Percentiles rank a stretch among this genome's conserved stretches.
Evolutionary conservation across 306 rosid species (phyloP).

Genomic region (Cercis canadensis): DNA sequence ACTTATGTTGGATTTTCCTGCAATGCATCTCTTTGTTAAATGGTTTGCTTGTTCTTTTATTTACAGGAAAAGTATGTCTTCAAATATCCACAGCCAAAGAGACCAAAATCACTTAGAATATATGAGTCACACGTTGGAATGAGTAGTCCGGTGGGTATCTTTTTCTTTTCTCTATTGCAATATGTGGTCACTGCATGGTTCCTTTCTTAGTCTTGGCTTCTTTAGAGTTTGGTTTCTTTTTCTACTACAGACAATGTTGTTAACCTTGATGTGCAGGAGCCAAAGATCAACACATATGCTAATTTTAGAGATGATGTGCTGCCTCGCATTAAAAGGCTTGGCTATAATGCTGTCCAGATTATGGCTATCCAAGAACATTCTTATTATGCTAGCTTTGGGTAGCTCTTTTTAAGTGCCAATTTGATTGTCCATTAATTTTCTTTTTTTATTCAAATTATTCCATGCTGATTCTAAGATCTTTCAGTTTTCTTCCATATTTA

Average conservation of each 20-base stretch:
- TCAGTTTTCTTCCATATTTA: neutral
- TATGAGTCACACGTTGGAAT: constrained; percentile 96
- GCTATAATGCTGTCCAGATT: constrained; percentile 98
- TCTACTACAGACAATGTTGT: constrained; percentile 18
- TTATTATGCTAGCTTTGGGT: constrained; percentile 99
- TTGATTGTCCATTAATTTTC: neutral
- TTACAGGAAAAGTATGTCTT: constrained; percentile 83
- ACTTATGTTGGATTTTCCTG: constrained; percentile 19
- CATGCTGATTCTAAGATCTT: neutral
- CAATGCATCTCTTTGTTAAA: constrained; percentile 21
- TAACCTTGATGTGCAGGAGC: constrained; percentile 66
- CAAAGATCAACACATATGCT: constrained; percentile 77
- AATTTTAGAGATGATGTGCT: constrained; percentile 85
- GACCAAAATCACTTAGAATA: constrained; percentile 90
- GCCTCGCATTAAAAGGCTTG: constrained; percentile 77
- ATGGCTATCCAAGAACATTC: constrained; percentile 99
- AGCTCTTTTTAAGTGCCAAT: constrained; percentile 37
- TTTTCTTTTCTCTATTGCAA: constrained; percentile 38
- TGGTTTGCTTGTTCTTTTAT: constrained; percentile 21
- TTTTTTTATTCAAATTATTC: no score
- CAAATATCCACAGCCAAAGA: constrained; percentile 86
- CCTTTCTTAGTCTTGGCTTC: neutral
- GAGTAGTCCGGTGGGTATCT: constrained; percentile 89
- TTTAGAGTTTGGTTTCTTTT: constrained; percentile 13
- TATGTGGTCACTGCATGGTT: constrained; percentile 24